Evolutionary conservation across 805 yeast species (phyloP).

Genomic region (Cyberlindnera americana): DNA sequence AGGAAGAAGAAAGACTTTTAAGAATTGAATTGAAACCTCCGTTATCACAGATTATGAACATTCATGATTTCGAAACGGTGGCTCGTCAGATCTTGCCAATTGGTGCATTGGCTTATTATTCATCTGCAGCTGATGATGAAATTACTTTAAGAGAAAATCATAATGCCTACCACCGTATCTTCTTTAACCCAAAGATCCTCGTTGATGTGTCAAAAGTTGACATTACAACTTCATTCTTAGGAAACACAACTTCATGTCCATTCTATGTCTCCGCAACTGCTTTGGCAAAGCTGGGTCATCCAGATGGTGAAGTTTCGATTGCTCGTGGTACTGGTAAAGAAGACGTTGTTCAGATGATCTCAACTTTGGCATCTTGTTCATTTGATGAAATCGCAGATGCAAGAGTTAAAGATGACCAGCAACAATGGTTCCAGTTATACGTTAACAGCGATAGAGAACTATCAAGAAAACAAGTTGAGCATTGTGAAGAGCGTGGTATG

Average conservation of each 20-base stretch:
- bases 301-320: slow-evolving; percentile 86
- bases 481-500: slow-evolving; percentile 71
- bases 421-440: slow-evolving; percentile 87
- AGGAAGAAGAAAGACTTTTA: slow-evolving; percentile 41
- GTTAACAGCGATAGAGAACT: slow-evolving; percentile 74
- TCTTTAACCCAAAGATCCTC: slow-evolving; percentile 79
- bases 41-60: slow-evolving; percentile 63
- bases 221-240: slow-evolving; percentile 68
- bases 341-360: slow-evolving; percentile 81
- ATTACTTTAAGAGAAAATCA: slow-evolving; percentile 88
- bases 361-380: slow-evolving; percentile 86
- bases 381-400: slow-evolving; percentile 81
- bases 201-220: slow-evolving; percentile 80
- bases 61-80: slow-evolving; percentile 83
- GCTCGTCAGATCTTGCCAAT: slow-evolving; percentile 76
- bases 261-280: slow-evolving; percentile 93
- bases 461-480: slow-evolving; percentile 56
- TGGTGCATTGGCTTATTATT: slow-evolving; percentile 90
- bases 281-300: slow-evolving; percentile 85
- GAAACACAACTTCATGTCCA: slow-evolving; percentile 67
- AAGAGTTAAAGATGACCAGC: slow-evolving; percentile 56
- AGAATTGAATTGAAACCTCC: slow-evolving; percentile 58
- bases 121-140: slow-evolving; percentile 92
- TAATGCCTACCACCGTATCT: slow-evolving; percentile 80
- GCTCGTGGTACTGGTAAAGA: slow-evolving; percentile 79